A percentile compares a stretch with the other conserved stretches of the same genome.
phyloP scores from a whole-genome alignment of 306 rosid species.

The Astragalus membranaceus region DNA sequence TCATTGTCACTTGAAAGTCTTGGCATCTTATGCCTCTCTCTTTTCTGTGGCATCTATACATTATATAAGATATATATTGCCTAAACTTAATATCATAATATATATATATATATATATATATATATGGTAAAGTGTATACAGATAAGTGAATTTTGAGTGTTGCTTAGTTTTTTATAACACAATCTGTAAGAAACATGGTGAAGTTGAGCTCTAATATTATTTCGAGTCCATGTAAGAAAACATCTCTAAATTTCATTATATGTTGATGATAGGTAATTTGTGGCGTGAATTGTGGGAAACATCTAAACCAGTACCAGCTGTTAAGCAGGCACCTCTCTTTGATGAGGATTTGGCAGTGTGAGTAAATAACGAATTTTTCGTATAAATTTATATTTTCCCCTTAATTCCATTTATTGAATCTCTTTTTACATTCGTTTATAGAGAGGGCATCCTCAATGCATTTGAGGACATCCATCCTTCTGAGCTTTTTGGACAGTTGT shows the following conservation, averaged over 20 bases:
- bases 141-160: background rate
- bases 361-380: constrained; percentile 23
- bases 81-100: constrained; percentile 7
- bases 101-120: too few relatives aligned
- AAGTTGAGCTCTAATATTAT: background rate
- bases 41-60: constrained; percentile 5
- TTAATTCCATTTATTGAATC: constrained; percentile 4
- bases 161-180: background rate
- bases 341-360: constrained; percentile 98
- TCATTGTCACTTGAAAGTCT: constrained; percentile 6
- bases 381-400: constrained; percentile 6
- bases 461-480: constrained; percentile 76
- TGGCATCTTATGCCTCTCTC: background rate
- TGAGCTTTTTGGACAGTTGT: constrained; percentile 77
- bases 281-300: constrained; percentile 97
- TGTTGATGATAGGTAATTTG: constrained; percentile 66
- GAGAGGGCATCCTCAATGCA: constrained; percentile 84
- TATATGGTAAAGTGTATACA: constrained; percentile 6
- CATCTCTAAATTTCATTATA: constrained; percentile 11
- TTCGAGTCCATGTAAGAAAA: background rate
- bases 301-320: constrained; percentile 91
- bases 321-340: constrained; percentile 88
- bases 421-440: constrained; percentile 30
- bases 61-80: background rate
- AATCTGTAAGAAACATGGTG: background rate